phyloP scores from a whole-genome alignment of 257 asterid species.

The Capsicum rhomboideum region DNA sequence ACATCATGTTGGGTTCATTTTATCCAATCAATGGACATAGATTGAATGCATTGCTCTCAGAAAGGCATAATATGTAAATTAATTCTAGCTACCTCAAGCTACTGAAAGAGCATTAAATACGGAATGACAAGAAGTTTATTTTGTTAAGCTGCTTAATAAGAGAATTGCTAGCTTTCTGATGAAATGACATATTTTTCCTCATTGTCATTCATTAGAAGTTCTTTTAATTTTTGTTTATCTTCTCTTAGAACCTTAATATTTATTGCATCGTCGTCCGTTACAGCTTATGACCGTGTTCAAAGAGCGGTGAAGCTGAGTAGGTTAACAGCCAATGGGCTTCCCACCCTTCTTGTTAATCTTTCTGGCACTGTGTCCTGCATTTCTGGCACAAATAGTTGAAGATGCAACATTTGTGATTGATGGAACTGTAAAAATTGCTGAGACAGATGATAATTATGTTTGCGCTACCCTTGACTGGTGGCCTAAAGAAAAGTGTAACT shows the following conservation, averaged over 20 bases:
- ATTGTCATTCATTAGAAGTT: neutral
- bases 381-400: conserved; percentile 41
- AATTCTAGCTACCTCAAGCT: neutral
- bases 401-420: conserved; percentile 41
- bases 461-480: conserved; percentile 98
- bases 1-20: neutral
- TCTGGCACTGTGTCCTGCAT: conserved; percentile 40
- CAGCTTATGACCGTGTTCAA: conserved; percentile 12
- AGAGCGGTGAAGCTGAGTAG: conserved; percentile 17
- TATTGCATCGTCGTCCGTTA: neutral
- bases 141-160: neutral
- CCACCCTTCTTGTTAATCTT: conserved; percentile 21
- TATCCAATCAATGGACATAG: neutral
- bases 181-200: neutral
- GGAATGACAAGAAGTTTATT: neutral
- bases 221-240: neutral
- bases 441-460: conserved; percentile 63
- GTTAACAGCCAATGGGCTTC: conserved; percentile 35
- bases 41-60: neutral
- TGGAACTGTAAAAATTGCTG: conserved; percentile 40
- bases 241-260: neutral
- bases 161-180: neutral
- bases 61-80: neutral
- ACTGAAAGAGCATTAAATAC: neutral
- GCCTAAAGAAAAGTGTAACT: conserved; percentile 88